Conservation (phyloP, 2,329 filamentous ascomycete genomes). For the Zalaria sp. region DNA sequence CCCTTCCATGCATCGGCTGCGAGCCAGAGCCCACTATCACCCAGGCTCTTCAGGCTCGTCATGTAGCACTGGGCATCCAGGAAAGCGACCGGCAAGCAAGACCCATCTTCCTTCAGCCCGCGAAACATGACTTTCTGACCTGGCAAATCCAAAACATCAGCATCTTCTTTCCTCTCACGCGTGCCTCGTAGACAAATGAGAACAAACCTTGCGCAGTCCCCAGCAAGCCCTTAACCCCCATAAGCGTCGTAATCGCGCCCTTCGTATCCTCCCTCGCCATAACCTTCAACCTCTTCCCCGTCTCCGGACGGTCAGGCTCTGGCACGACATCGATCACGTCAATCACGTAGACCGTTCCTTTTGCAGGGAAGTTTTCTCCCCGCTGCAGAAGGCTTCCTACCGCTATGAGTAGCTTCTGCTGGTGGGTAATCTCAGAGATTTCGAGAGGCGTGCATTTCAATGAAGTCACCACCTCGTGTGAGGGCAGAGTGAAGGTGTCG, state of each 20-base stretch:
- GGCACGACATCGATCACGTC: conserved; percentile 87
- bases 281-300: conserved; percentile 70
- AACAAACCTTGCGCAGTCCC: conserved; percentile 56
- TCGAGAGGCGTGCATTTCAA: conserved; percentile 77
- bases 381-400: conserved; percentile 77
- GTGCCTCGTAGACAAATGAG: background rate
- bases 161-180: background rate
- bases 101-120: conserved; percentile 88
- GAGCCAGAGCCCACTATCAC: conserved; percentile 69
- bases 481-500: conserved; percentile 59
- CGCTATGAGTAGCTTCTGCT: conserved; percentile 66
- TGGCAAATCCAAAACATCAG: background rate
- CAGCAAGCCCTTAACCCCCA: conserved; percentile 80
- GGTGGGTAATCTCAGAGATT: conserved; percentile 79
- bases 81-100: conserved; percentile 84
- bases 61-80: conserved; percentile 97
- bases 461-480: conserved; percentile 64
- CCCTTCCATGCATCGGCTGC: conserved; percentile 88
- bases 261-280: conserved; percentile 84
- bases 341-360: conserved; percentile 78
- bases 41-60: conserved; percentile 68
- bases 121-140: conserved; percentile 96
- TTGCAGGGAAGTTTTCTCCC: conserved; percentile 79
- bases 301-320: conserved; percentile 72
- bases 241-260: conserved; percentile 73